A percentile compares a stretch with the other conserved stretches of the same genome.
These are phyloP conservation scores for Coemansia furcata DNA, from an alignment of 192 early-diverging fungal genomes.

Conservation along the genomic window DNA sequence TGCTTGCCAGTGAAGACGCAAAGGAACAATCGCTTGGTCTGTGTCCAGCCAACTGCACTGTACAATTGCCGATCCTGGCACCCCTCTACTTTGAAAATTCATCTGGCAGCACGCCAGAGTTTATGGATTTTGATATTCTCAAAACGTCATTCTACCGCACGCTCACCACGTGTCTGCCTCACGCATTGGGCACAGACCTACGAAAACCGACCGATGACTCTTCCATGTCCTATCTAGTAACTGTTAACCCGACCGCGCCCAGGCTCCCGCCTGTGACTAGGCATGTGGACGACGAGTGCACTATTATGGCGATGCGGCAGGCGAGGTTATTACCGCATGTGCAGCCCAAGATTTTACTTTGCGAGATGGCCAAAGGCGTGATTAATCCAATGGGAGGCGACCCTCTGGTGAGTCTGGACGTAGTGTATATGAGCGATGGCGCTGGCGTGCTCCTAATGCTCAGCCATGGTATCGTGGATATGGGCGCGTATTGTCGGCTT, in stretches of 20 bases:
- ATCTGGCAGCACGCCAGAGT: neutral
- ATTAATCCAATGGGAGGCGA: slow-evolving; percentile 25
- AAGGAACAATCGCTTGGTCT: neutral
- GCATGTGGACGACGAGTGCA: slow-evolving; percentile 6
- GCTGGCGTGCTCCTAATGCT: slow-evolving; percentile 17
- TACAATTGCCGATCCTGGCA: neutral
- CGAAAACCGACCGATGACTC: neutral
- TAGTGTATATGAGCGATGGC: slow-evolving; percentile 31
- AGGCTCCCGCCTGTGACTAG: neutral
- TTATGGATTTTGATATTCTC: slow-evolving; percentile 23
- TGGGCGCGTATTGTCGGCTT: slow-evolving; percentile 3
- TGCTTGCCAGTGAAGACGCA: neutral
- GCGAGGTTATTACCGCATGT: slow-evolving; percentile 2
- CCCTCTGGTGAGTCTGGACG: slow-evolving; percentile 18
- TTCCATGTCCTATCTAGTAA: neutral
- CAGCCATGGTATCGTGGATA: slow-evolving; percentile 23
- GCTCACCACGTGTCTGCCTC: slow-evolving; percentile 10
- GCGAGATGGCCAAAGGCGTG: neutral
- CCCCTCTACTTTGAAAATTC: slow-evolving; percentile 1
- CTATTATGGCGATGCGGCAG: slow-evolving; percentile 12
- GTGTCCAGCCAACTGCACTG: neutral
- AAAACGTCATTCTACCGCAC: slow-evolving; percentile 14
- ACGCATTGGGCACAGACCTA: slow-evolving; percentile 13
- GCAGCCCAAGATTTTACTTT: slow-evolving; percentile 13
- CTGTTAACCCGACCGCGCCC: neutral